Percentiles rank a stretch among this genome's conserved stretches.
Conservation (phyloP, 306 rosid species). For the Lathyrus oleraceus region DNA sequence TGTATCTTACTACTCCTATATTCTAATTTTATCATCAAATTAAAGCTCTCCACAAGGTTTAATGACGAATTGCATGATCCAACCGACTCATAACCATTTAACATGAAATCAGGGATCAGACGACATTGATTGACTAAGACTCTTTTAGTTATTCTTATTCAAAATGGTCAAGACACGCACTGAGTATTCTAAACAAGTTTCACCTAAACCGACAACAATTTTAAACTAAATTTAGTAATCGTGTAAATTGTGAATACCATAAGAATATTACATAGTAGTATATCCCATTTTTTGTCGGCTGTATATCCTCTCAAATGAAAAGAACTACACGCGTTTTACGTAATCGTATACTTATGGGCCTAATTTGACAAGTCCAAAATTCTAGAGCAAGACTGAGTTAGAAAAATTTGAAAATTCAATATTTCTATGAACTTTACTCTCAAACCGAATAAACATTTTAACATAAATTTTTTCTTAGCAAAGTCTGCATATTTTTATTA, state of each 20-base stretch:
- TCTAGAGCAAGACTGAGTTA: too few relatives aligned
- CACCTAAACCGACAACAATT: not conserved
- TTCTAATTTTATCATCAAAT: not conserved
- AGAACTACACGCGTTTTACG: not conserved
- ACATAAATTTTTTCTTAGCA: too few relatives aligned
- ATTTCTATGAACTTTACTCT: too few relatives aligned
- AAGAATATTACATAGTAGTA: not conserved
- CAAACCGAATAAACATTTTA: too few relatives aligned
- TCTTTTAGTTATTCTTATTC: not conserved
- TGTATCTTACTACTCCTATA: too few relatives aligned
- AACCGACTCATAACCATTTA: not conserved
- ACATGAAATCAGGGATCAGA: not conserved
- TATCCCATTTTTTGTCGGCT: too few relatives aligned
- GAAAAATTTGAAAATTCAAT: too few relatives aligned
- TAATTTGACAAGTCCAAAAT: not conserved
- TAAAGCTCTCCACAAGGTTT: conserved; percentile 4
- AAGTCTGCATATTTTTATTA: too few relatives aligned
- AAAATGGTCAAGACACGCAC: not conserved
- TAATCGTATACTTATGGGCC: not conserved
- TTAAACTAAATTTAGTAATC: not conserved
- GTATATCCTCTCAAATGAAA: not conserved
- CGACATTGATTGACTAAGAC: conserved; percentile 12
- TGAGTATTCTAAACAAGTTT: not conserved
- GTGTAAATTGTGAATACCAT: not conserved
- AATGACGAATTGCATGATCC: not conserved